A percentile compares a stretch with the other conserved stretches of the same genome.
These are phyloP conservation scores for Sugiyamaella marilandica DNA, from an alignment of 805 yeast species.

Conservation along the genomic window DNA sequence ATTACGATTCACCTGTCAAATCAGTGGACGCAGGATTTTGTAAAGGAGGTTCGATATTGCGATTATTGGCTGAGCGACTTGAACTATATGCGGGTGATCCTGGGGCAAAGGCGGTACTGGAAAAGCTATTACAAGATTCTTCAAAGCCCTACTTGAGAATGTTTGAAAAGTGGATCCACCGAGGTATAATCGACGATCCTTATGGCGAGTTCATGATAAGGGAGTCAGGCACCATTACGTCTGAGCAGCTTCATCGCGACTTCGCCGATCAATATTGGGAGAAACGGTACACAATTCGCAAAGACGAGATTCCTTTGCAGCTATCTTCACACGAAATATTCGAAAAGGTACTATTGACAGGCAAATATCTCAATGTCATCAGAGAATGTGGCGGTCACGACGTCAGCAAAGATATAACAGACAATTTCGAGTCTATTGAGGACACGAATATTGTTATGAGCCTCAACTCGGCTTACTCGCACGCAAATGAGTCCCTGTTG, in stretches of 20 bases:
- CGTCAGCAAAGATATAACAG: constrained; percentile 31
- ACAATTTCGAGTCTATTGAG: constrained; percentile 33
- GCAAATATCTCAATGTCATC: constrained; percentile 75
- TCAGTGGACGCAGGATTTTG: constrained; percentile 5
- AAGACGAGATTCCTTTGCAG: constrained; percentile 69
- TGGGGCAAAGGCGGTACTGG: constrained; percentile 48
- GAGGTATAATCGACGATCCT: constrained; percentile 73
- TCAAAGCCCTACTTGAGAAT: constrained; percentile 60
- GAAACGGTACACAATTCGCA: constrained; percentile 59
- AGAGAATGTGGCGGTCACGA: constrained; percentile 50
- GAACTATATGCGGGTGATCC: constrained; percentile 62
- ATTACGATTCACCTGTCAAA: background rate
- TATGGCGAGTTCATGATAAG: constrained; percentile 78
- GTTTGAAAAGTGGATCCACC: constrained; percentile 73
- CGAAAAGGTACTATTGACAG: constrained; percentile 68
- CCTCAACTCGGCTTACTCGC: constrained; percentile 55
- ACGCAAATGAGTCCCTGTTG: constrained; percentile 62
- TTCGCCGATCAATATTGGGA: constrained; percentile 40
- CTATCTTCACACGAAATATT: constrained; percentile 51
- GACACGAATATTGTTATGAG: constrained; percentile 48
- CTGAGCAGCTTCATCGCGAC: constrained; percentile 26
- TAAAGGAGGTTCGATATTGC: constrained; percentile 74
- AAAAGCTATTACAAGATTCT: constrained; percentile 49
- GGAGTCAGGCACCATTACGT: constrained; percentile 26
- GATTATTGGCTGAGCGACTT: constrained; percentile 55